Percentiles rank a stretch among this genome's conserved stretches.
Conservation (phyloP, 1,284 basidiomycete species). For the Agaricales sp. region DNA sequence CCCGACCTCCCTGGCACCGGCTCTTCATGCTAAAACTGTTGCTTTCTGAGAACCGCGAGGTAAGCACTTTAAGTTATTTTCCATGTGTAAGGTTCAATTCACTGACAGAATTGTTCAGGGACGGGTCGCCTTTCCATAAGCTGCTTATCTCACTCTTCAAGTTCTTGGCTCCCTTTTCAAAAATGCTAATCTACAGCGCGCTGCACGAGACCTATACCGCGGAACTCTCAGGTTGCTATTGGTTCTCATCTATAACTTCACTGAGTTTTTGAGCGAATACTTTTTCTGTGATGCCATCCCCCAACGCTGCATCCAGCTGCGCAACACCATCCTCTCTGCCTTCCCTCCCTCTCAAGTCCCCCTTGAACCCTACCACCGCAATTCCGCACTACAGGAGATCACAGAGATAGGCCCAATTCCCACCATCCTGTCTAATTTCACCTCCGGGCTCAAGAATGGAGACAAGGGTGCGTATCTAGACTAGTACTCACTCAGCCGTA, state of each 20-base stretch:
- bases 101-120: constrained; percentile 36
- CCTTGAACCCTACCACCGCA: constrained; percentile 81
- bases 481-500: constrained; percentile 69
- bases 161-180: constrained; percentile 91
- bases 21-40: constrained; percentile 97
- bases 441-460: constrained; percentile 66
- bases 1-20: constrained; percentile 86
- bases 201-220: constrained; percentile 85
- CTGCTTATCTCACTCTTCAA: constrained; percentile 88
- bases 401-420: constrained; percentile 89
- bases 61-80: constrained; percentile 19
- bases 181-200: constrained; percentile 68
- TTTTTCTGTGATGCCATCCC: constrained; percentile 96
- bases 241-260: constrained; percentile 96
- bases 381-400: constrained; percentile 59
- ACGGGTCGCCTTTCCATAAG: constrained; percentile 95
- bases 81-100: constrained; percentile 1
- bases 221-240: constrained; percentile 89
- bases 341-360: constrained; percentile 85
- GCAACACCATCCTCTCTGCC: constrained; percentile 93
- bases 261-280: constrained; percentile 95
- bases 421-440: constrained; percentile 84
- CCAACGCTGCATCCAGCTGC: constrained; percentile 90
- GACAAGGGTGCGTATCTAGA: constrained; percentile 77
- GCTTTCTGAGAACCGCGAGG: constrained; percentile 74